These are phyloP conservation scores for Psilocybe tampanensis DNA, from an alignment of 768 basidiomycete species.

Conservation along the genomic window DNA sequence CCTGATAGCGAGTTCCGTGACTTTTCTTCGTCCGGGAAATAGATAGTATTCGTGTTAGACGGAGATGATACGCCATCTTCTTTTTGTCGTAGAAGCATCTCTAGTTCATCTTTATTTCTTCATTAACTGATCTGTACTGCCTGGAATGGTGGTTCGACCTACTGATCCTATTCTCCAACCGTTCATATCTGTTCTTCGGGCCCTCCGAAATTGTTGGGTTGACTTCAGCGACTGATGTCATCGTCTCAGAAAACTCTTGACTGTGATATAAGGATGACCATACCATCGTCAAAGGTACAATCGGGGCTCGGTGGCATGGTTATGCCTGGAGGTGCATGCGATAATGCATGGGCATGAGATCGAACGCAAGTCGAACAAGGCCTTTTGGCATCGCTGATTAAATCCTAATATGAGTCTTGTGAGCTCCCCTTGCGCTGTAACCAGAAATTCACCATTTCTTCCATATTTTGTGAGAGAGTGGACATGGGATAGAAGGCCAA, in stretches of 20 bases:
- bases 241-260: not conserved
- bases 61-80: conserved; percentile 30
- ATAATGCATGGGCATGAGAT: conserved; percentile 69
- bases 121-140: not conserved
- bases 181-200: conserved; percentile 64
- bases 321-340: conserved; percentile 61
- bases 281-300: conserved; percentile 80
- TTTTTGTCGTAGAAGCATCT: conserved; percentile 64
- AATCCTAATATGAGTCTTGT: not conserved
- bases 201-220: conserved; percentile 41
- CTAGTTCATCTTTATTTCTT: conserved; percentile 58
- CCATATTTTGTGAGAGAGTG: conserved; percentile 8
- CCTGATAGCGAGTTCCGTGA: conserved; percentile 1
- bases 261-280: not conserved
- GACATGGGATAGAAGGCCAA: conserved; percentile 2
- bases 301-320: conserved; percentile 58
- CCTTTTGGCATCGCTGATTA: conserved; percentile 70
- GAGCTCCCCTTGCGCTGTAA: not conserved
- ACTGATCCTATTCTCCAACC: conserved; percentile 72
- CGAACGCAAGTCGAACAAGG: conserved; percentile 80
- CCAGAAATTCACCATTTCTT: conserved; percentile 59
- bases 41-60: conserved; percentile 6
- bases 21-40: conserved; percentile 6
- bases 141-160: conserved; percentile 24
- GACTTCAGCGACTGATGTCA: conserved; percentile 42